Percentiles rank a stretch among this genome's conserved stretches.
Conservation (phyloP, 169 alveolate species). For the Plasmodium relictum region DNA sequence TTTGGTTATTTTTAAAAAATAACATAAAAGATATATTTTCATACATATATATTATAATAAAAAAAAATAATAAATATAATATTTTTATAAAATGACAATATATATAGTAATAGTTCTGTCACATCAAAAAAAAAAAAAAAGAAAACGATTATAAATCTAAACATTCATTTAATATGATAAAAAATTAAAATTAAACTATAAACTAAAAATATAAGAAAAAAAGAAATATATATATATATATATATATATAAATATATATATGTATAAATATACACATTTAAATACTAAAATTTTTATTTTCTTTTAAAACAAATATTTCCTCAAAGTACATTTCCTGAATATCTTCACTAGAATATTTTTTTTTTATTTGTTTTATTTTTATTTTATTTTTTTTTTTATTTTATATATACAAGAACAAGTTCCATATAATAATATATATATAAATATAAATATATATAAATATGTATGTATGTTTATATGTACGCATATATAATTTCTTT, state of each 20-base stretch:
- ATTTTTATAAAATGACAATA: background rate
- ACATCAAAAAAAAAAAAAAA: background rate
- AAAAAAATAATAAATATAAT: too few relatives aligned
- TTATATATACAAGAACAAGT: too few relatives aligned
- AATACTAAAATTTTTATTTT: too few relatives aligned
- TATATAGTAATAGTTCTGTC: background rate
- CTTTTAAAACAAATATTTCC: background rate
- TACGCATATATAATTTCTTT: slow-evolving; percentile 10
- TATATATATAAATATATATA: slow-evolving; percentile 4
- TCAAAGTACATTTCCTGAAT: too few relatives aligned
- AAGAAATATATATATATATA: background rate
- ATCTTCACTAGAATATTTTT: too few relatives aligned
- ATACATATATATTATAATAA: too few relatives aligned
- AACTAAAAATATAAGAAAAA: background rate
- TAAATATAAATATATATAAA: slow-evolving; percentile 2
- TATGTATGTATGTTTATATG: slow-evolving; percentile 10
- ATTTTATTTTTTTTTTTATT: too few relatives aligned
- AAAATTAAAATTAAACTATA: background rate
- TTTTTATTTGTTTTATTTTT: too few relatives aligned
- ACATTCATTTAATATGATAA: too few relatives aligned
- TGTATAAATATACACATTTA: background rate
- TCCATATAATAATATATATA: background rate
- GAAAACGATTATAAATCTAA: background rate
- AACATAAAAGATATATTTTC: too few relatives aligned
- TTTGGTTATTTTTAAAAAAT: too few relatives aligned